Evolutionary conservation across 495 filamentous ascomycete genomes (phyloP).

Genomic region (Astrothelium subdiscretum): DNA sequence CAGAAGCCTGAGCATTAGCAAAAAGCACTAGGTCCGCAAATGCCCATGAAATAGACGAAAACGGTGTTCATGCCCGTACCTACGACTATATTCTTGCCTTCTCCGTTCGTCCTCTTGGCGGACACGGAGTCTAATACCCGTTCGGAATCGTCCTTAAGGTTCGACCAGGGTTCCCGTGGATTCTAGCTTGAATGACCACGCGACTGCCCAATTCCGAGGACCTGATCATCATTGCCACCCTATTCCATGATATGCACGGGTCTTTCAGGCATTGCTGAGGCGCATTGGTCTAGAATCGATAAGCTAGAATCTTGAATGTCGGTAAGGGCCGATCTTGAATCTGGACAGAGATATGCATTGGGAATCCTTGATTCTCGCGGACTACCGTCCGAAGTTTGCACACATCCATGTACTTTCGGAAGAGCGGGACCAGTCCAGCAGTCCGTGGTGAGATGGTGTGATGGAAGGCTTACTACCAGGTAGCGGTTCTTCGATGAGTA

Average conservation of each 20-base stretch:
- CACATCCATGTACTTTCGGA: not conserved
- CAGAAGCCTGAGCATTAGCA: no score
- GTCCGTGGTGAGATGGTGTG: not conserved
- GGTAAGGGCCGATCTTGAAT: not conserved
- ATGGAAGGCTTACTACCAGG: not conserved
- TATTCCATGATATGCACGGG: not conserved
- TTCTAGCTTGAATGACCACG: no score
- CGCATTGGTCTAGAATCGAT: no score
- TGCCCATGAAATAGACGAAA: not conserved
- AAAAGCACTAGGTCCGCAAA: no score
- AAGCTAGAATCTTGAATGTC: no score
- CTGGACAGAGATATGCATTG: not conserved
- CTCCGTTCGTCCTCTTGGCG: not conserved
- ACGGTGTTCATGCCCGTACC: not conserved
- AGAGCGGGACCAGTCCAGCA: not conserved
- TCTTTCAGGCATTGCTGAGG: no score
- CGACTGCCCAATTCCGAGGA: no score
- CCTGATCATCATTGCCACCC: not conserved
- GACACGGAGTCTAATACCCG: not conserved
- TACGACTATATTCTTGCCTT: not conserved
- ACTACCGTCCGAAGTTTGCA: conserved; percentile 1
- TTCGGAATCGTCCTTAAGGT: not conserved
- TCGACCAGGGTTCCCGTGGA: not conserved
- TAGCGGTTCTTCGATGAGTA: no score
- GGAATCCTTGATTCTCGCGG: not conserved